These are phyloP conservation scores for Talaromyces sp. DNA, from an alignment of 2,329 filamentous ascomycete species.

Conservation along the genomic window DNA sequence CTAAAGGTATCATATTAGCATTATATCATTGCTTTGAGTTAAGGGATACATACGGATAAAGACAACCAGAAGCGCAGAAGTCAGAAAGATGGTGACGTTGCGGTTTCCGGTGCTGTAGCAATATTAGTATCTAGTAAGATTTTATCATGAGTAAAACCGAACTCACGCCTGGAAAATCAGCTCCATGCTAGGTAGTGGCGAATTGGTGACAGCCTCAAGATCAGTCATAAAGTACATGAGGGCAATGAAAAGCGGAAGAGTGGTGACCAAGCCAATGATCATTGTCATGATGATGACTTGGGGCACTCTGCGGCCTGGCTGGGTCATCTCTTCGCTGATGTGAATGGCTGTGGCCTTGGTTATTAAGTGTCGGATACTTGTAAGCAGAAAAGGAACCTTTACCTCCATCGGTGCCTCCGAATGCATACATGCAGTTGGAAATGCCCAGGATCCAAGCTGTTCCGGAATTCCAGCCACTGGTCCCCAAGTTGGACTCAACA, in stretches of 20 bases:
- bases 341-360: neutral
- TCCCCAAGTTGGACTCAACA: slow-evolving; percentile 8
- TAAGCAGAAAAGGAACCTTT: neutral
- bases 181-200: neutral
- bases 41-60: neutral
- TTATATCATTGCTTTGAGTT: neutral
- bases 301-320: slow-evolving; percentile 17
- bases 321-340: neutral
- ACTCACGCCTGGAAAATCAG: slow-evolving; percentile 16
- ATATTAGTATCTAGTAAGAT: neutral
- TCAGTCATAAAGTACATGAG: slow-evolving; percentile 30
- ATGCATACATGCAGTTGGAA: slow-evolving; percentile 16
- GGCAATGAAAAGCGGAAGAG: slow-evolving; percentile 30
- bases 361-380: neutral
- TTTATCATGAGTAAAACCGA: neutral
- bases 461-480: slow-evolving; percentile 19
- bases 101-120: slow-evolving; percentile 25
- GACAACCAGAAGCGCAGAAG: neutral
- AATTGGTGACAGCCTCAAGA: slow-evolving; percentile 28
- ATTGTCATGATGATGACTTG: slow-evolving; percentile 26
- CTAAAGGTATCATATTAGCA: neutral
- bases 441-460: slow-evolving; percentile 20
- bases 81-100: slow-evolving; percentile 22
- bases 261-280: slow-evolving; percentile 30
- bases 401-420: neutral